These are phyloP conservation scores for Brassica balearica DNA, from an alignment of 441 rosid species.

Conservation along the genomic window DNA sequence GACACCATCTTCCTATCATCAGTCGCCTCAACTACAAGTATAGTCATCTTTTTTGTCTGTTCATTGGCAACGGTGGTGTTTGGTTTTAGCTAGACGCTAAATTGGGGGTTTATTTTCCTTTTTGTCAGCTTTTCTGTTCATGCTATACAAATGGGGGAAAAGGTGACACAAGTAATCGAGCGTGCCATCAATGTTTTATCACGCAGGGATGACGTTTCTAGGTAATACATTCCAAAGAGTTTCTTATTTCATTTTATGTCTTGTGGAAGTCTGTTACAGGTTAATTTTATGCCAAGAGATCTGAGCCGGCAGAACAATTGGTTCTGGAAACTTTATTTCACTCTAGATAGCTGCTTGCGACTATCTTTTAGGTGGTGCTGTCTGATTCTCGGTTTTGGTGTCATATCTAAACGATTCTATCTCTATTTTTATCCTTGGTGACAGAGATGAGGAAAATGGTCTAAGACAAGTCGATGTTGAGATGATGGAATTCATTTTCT, in stretches of 20 bases:
- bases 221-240: conserved; percentile 47
- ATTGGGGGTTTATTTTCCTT: conserved; percentile 21
- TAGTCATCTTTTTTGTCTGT: conserved; percentile 16
- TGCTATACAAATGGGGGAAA: conserved; percentile 93
- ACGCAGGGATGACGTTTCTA: conserved; percentile 77
- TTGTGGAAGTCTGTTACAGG: conserved; percentile 9
- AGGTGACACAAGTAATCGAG: conserved; percentile 86
- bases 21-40: conserved; percentile 95
- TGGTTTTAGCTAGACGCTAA: conserved; percentile 19
- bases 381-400: conserved; percentile 27
- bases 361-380: conserved; percentile 6
- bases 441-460: conserved; percentile 69
- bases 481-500: conserved; percentile 82
- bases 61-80: conserved; percentile 25
- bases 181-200: conserved; percentile 82
- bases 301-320: conserved; percentile 24
- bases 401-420: conserved; percentile 24
- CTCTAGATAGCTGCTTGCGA: conserved; percentile 23
- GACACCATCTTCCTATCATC: conserved; percentile 77
- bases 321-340: conserved; percentile 22
- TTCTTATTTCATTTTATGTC: neutral
- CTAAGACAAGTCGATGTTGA: conserved; percentile 94
- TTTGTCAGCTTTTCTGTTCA: conserved; percentile 87
- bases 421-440: conserved; percentile 35
- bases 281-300: conserved; percentile 14